Evolutionary conservation across 1,284 basidiomycete genomes (phyloP).

Genomic region (Ganoderma lucidum): DNA sequence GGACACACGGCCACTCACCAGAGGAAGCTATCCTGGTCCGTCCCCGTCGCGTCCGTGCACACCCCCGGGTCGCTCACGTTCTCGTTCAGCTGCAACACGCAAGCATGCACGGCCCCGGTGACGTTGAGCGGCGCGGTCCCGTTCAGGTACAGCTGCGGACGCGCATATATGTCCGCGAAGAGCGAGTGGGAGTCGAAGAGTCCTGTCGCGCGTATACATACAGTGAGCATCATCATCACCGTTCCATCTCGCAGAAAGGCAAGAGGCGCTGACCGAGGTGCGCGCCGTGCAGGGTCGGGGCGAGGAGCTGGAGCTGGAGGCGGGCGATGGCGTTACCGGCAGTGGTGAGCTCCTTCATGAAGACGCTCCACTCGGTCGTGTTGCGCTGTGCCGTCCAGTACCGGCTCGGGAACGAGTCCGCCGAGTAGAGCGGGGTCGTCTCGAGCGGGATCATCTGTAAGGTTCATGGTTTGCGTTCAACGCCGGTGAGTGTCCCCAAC

Average conservation of each 20-base stretch:
- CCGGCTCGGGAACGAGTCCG: conserved; percentile 38
- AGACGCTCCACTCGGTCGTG: conserved; percentile 36
- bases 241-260: neutral
- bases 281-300: conserved; percentile 41
- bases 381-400: conserved; percentile 34
- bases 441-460: conserved; percentile 45
- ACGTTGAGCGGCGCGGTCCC: conserved; percentile 64
- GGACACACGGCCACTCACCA: conserved; percentile 49
- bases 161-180: conserved; percentile 58
- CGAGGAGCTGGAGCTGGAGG: conserved; percentile 41
- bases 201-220: conserved; percentile 37
- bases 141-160: conserved; percentile 59
- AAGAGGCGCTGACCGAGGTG: conserved; percentile 40
- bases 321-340: conserved; percentile 43
- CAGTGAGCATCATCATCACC: neutral
- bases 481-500: conserved; percentile 7
- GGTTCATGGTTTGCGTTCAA: too few relatives aligned
- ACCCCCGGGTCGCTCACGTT: conserved; percentile 33
- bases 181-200: conserved; percentile 60
- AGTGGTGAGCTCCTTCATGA: conserved; percentile 44
- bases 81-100: conserved; percentile 14
- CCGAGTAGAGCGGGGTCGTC: conserved; percentile 41
- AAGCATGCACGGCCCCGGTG: conserved; percentile 44
- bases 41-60: conserved; percentile 53
- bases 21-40: conserved; percentile 59